A percentile compares a stretch with the other conserved stretches of the same genome.
Conservation (phyloP, 1,284 basidiomycete genomes). For the Sphaerobolus stellatus region DNA sequence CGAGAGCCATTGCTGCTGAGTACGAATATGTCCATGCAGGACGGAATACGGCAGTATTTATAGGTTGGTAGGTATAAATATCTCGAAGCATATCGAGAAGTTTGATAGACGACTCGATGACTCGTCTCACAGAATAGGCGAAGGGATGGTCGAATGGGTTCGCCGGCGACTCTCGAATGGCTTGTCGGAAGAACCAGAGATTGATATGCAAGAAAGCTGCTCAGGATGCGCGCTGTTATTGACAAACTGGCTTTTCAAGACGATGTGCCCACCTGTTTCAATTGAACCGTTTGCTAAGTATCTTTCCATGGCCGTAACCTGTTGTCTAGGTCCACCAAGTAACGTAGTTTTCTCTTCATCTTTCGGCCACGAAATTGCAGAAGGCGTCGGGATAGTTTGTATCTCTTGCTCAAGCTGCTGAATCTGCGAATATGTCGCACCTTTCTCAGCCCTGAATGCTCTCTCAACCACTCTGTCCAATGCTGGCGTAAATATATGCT, state of each 20-base stretch:
- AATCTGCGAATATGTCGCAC: slow-evolving; percentile 7
- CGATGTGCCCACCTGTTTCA: slow-evolving; percentile 1
- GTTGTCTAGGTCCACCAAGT: not conserved
- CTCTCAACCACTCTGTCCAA: slow-evolving; percentile 5
- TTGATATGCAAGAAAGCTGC: slow-evolving; percentile 9
- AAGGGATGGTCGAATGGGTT: slow-evolving; percentile 11
- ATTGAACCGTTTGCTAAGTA: slow-evolving; percentile 3
- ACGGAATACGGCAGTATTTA: not conserved
- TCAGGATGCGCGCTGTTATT: not conserved
- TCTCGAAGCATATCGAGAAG: not conserved
- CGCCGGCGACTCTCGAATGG: slow-evolving; percentile 3
- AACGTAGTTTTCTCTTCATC: not conserved
- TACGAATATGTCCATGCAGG: slow-evolving; percentile 7
- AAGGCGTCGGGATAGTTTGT: not conserved
- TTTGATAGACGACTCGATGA: slow-evolving; percentile 1
- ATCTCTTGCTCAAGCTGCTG: slow-evolving; percentile 3
- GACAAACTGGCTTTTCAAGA: not conserved
- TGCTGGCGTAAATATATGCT: slow-evolving; percentile 4
- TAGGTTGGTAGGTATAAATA: slow-evolving; percentile 7
- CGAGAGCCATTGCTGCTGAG: slow-evolving; percentile 11
- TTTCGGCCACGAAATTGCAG: slow-evolving; percentile 6
- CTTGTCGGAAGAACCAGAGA: slow-evolving; percentile 11
- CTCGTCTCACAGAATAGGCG: slow-evolving; percentile 1
- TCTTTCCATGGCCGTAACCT: slow-evolving; percentile 3
- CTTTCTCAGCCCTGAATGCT: slow-evolving; percentile 10